phyloP scores from a whole-genome alignment of 106 monocot species.

The Iris macrosiphon region DNA sequence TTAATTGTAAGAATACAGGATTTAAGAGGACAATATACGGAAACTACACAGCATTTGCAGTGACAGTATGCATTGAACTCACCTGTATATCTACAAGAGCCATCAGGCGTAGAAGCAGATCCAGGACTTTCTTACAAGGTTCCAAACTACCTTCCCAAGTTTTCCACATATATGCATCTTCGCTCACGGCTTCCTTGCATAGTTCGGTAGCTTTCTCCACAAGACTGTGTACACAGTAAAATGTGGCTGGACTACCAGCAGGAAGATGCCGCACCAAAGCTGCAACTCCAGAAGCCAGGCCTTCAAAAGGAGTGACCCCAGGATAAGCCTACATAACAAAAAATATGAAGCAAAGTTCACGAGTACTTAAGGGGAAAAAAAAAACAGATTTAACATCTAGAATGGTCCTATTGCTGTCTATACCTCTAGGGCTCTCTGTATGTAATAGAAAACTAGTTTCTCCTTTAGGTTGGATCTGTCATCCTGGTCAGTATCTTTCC shows the following conservation, averaged over 20 bases:
- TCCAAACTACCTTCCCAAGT: conserved; percentile 69
- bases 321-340: conserved; percentile 58
- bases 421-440: conserved; percentile 84
- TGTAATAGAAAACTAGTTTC: conserved; percentile 82
- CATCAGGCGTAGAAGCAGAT: conserved; percentile 72
- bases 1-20: too few relatives aligned
- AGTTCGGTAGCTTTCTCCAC: conserved; percentile 48
- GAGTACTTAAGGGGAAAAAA: neutral
- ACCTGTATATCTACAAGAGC: conserved; percentile 98
- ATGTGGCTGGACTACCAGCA: conserved; percentile 84
- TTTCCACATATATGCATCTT: conserved; percentile 57
- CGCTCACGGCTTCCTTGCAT: conserved; percentile 21
- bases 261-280: conserved; percentile 84
- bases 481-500: conserved; percentile 47
- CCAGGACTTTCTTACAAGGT: conserved; percentile 69
- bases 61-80: neutral
- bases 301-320: conserved; percentile 75
- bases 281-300: conserved; percentile 82
- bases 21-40: too few relatives aligned
- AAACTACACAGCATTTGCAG: too few relatives aligned
- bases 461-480: conserved; percentile 59
- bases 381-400: neutral
- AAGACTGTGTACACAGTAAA: conserved; percentile 72
- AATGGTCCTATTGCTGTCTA: conserved; percentile 1
- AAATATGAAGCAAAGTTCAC: neutral